Base-by-base conservation (phyloP, 192 early-diverging fungal species). In the Geranomyces variabilis region DNA sequence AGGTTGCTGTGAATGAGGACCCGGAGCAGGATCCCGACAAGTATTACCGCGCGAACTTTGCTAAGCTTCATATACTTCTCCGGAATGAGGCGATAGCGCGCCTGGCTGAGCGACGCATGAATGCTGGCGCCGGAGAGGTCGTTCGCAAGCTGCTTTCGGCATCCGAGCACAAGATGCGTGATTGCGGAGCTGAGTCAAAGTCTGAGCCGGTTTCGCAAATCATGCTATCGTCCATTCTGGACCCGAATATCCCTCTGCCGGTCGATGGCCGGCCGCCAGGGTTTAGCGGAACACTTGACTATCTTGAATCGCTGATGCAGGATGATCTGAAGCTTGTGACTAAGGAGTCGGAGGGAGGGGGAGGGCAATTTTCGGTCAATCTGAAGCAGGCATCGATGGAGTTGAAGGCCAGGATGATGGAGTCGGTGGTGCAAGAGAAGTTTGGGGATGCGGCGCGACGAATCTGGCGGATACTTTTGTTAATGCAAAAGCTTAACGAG, bases 401-500 rank as follows among this genome's bases (percentile, higher is more conserved):
- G 10, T 21, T 84, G 13, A 36, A 74, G n/a, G 46, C 49, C 26
- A 21, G 63, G 36, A 36, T 77, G 10, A 73, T 84, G 15, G 69
- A 77, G 67, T 70, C 53, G 47, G 73, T 69, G 21, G 65, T 81
- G 17, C 46, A 73, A 28, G 82, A 84, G 43, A 63, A 63, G 56
- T 75, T 67, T 69, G 82, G 82, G 9, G 68, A 74, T 59, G 63
- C 76, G 12, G 76, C 56, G 9, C 46, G 64, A n/a, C 46, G 80
- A 21, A 73, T 85, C 12, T 85, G 80, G 80, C 45, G 79, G 31
- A 56, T 85, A 29, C 48, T 85, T 63, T 19, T 58, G 9, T 30
- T 67, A 5, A 78, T 69, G 63, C 61, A 71, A 21, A 82, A 79
- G 68, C 49, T 85, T 26, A 80, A 75, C 12, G 83, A 85, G 22